These are phyloP conservation scores for Plasmodium inui DNA, from an alignment of 169 alveolate genomes.

Conservation along the genomic window DNA sequence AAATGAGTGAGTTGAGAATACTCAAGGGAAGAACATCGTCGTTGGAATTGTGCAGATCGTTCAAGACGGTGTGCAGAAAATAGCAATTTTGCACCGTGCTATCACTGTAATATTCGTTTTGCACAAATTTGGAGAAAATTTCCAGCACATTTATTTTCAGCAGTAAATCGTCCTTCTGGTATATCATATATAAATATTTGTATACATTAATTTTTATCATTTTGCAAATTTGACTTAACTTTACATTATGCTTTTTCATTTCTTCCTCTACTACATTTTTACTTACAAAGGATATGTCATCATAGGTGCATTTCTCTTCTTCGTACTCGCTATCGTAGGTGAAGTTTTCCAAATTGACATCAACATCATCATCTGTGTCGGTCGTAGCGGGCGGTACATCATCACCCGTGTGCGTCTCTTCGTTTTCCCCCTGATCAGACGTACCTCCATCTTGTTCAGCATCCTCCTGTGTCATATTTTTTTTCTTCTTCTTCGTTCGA, in stretches of 20 bases:
- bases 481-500: background rate
- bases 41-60: slow-evolving; percentile 7
- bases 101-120: slow-evolving; percentile 17
- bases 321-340: background rate
- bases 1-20: slow-evolving; percentile 61
- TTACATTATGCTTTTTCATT: slow-evolving; percentile 44
- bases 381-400: background rate
- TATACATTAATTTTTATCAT: slow-evolving; percentile 55
- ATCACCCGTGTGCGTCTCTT: background rate
- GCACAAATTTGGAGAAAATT: slow-evolving; percentile 42
- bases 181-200: slow-evolving; percentile 57
- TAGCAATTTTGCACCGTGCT: slow-evolving; percentile 1
- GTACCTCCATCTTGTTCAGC: background rate
- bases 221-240: slow-evolving; percentile 3
- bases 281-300: slow-evolving; percentile 17
- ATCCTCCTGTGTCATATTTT: background rate
- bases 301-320: background rate
- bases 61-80: slow-evolving; percentile 24
- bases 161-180: slow-evolving; percentile 61
- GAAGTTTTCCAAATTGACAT: background rate
- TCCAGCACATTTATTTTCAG: slow-evolving; percentile 72
- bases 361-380: background rate
- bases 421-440: background rate
- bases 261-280: background rate
- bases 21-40: slow-evolving; percentile 45